Conservation (phyloP, 176 grass and related monocot species). For the Bromus sterilis region DNA sequence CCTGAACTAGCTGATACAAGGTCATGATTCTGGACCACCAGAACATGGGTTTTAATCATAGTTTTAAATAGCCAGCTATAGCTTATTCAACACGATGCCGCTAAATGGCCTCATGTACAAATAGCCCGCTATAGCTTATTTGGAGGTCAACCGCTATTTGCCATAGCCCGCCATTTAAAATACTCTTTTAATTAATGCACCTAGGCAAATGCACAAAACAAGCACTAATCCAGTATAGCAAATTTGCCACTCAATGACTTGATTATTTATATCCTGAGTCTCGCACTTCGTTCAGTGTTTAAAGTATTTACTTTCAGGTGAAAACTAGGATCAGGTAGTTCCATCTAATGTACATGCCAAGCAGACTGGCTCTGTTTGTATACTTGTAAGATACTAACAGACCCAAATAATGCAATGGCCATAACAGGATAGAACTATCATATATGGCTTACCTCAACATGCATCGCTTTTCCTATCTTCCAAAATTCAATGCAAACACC, state of each 20-base stretch:
- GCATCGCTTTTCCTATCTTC: slow-evolving; percentile 99
- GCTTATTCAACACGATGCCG: too few species aligned
- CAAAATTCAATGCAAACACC: slow-evolving; percentile 99
- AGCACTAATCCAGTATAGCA: neutral
- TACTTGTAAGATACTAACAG: neutral
- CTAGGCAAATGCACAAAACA: neutral
- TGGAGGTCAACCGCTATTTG: too few species aligned
- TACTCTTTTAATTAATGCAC: neutral
- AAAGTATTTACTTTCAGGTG: neutral
- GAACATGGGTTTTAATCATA: neutral
- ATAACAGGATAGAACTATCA: neutral
- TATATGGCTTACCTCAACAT: slow-evolving; percentile 67
- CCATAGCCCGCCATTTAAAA: too few species aligned
- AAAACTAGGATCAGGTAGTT: neutral
- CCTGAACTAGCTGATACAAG: neutral
- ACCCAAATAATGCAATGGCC: neutral
- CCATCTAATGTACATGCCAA: neutral
- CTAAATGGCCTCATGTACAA: too few species aligned
- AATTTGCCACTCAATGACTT: neutral
- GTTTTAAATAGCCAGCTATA: too few species aligned
- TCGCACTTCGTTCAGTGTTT: neutral
- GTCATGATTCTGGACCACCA: neutral
- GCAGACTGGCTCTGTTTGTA: neutral
- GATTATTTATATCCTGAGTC: neutral
- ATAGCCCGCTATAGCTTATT: too few species aligned